Base-by-base conservation (phyloP, 148 eudicot genomes). In the Talinum fruticosum region DNA sequence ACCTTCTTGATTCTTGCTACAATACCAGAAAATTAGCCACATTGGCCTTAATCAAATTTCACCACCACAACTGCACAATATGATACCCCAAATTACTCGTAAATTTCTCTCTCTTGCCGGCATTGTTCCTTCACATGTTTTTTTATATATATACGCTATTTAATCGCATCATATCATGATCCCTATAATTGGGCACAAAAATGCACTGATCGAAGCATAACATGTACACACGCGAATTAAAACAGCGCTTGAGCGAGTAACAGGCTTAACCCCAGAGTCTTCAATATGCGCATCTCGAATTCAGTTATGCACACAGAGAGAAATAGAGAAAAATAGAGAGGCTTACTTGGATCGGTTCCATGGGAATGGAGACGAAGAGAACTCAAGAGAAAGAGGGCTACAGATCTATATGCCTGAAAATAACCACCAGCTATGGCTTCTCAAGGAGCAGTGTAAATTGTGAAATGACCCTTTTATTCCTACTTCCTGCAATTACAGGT, bases 271-370 rank as follows among this genome's bases (percentile, higher is more conserved):
- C 47, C 47, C 0, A 41, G 47, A 41, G 12, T 10, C 12, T 41
- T 14, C 47, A 14, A 41, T 1, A 7, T 14, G 8, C 47, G 47
- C 47, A 41, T 41, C 47, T 41, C 47, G 47, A 15, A 73, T 4
- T 21, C 19, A 73, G 19, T 23, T 7, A 2, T 13, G n/a, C 35
- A 38, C 49, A 72, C 68, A 82, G n/a, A 77, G 28, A 54, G 14
- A 67, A n/a, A n/a, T n/a, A n/a, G n/a, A n/a, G n/a, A n/a, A n/a
- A n/a, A n/a, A n/a, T n/a, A n/a, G 71, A 70, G 7, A 72, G 24
- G 26, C 54, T 78, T 79, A 84, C 87, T 72, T 84, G 87, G 69
- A 81, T 81, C 59, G 78, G 79, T 75, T 84, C 84, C 86, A 84
- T 84, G 70, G 74, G 68, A 68, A 75, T 18, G 37, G 54, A 79